These are phyloP conservation scores for Lodderomyces pseudojiufengensis DNA, from an alignment of 1,139 yeast species.

Conservation along the genomic window DNA sequence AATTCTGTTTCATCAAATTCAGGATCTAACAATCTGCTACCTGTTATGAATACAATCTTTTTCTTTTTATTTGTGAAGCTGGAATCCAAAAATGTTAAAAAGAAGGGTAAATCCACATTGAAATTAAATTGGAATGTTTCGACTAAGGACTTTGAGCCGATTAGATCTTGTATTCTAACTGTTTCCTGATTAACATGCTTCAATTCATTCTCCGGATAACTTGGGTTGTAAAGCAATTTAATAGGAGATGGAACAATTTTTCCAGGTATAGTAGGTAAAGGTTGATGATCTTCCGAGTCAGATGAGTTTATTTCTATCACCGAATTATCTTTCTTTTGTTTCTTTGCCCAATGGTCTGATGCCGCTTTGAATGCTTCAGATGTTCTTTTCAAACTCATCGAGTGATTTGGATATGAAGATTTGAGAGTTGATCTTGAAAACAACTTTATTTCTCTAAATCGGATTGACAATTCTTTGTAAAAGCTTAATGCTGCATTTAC, in stretches of 20 bases:
- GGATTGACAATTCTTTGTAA: no score
- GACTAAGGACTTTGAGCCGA: conserved; percentile 29
- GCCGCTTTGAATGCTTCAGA: conserved; percentile 13
- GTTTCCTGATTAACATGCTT: conserved; percentile 23
- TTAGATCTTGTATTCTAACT: conserved; percentile 20
- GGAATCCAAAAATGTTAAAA: conserved; percentile 32
- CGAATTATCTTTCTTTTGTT: conserved; percentile 1
- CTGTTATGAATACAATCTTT: conserved; percentile 32
- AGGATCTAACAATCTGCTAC: conserved; percentile 19
- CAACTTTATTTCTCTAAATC: no score
- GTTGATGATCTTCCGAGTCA: conserved; percentile 3
- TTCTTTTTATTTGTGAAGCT: conserved; percentile 18
- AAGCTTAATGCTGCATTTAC: no score
- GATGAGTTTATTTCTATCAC: background rate
- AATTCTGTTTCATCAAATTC: conserved; percentile 12
- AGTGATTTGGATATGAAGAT: background rate
- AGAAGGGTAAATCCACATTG: conserved; percentile 38
- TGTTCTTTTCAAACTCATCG: conserved; percentile 8
- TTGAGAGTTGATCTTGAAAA: no score
- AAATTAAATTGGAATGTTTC: conserved; percentile 51
- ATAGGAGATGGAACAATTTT: conserved; percentile 20
- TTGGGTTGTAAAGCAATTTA: conserved; percentile 25
- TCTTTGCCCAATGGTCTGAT: conserved; percentile 12
- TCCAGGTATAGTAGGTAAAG: conserved; percentile 1
- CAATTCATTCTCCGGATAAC: conserved; percentile 14